Evolutionary conservation across 768 basidiomycete genomes (phyloP), one percentile per base, ranked within the genome.

Genomic region (Naematelia encephala): DNA sequence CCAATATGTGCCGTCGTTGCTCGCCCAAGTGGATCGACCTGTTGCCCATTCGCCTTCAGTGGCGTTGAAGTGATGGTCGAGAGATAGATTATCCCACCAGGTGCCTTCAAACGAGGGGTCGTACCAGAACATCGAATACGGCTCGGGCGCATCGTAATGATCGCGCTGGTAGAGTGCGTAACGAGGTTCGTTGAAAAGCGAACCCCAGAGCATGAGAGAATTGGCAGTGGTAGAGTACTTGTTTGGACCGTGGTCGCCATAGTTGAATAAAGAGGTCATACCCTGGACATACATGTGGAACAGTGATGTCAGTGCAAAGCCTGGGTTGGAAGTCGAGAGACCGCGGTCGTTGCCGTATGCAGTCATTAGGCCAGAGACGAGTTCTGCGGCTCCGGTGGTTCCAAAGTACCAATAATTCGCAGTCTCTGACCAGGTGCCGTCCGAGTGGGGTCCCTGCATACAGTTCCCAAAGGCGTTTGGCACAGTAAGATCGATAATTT

Each of bases 221-320:
- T 98, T 98, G 61, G 96, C 93, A 29, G 92, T 98, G 13, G 92
- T 82, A 19, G 90, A 89, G 78, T 82, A 98, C 80, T 96, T 98
- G 85, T 94, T 96, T 39, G 94, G 87, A 62, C 90, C 90, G 75
- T 86, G 84, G 77, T 92, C 91, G 54, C 77, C 77, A 62, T 78
- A 79, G 63, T 74, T 70, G 77, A 79, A 80, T 27, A 77, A 50
- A 25, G 88, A 87, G n/a, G 89, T 91, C 54, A 89, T 82, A 25
- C 93, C 94, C 44, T 80, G 82, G 27, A 83, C 84, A 73, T 87
- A 87, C 86, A 98, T 94, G 80, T 98, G 96, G 84, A 82, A 99
- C 44, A 84, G 74, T 10, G 88, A 89, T 0, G 91, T 91, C 49
- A 82, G 77, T 63, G 80, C 80, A 76, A 85, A 87, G 72, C 84